Conservation (phyloP, 352 stramenopile species). For the Thraustochytrium sp. region DNA sequence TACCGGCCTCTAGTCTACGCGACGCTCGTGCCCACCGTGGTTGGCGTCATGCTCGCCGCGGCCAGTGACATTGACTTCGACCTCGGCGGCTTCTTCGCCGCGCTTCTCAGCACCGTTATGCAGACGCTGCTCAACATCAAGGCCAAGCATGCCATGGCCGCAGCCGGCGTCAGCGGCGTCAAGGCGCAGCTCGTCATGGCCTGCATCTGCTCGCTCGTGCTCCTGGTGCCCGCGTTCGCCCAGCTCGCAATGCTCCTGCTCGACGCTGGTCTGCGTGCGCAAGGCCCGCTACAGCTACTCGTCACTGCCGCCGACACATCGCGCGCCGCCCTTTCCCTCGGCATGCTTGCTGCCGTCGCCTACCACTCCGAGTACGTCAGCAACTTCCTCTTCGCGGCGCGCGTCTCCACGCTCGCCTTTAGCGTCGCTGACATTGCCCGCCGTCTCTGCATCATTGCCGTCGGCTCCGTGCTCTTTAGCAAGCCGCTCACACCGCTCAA, state of each 20-base stretch:
- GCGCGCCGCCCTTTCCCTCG: background rate
- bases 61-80: slow-evolving; percentile 16
- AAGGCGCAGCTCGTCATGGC: slow-evolving; percentile 37
- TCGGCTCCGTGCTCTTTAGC: slow-evolving; percentile 22
- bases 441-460: slow-evolving; percentile 28
- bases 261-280: background rate
- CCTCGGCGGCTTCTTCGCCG: background rate
- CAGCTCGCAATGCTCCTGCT: background rate
- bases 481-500: slow-evolving; percentile 23
- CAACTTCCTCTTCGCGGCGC: slow-evolving; percentile 19
- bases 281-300: too few relatives aligned
- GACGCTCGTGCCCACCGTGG: slow-evolving; percentile 6
- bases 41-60: slow-evolving; percentile 16
- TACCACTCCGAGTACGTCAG: slow-evolving; percentile 20
- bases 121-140: slow-evolving; percentile 32
- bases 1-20: background rate
- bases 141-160: background rate
- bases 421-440: slow-evolving; percentile 15
- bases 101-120: background rate
- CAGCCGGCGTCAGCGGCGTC: background rate
- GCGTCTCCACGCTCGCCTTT: slow-evolving; percentile 12
- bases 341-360: background rate
- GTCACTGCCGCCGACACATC: background rate
- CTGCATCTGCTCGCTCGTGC: background rate
- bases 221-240: background rate